Evolutionary conservation across 2,329 filamentous ascomycete genomes (phyloP).

Genomic region (Colletotrichum eleusines): DNA sequence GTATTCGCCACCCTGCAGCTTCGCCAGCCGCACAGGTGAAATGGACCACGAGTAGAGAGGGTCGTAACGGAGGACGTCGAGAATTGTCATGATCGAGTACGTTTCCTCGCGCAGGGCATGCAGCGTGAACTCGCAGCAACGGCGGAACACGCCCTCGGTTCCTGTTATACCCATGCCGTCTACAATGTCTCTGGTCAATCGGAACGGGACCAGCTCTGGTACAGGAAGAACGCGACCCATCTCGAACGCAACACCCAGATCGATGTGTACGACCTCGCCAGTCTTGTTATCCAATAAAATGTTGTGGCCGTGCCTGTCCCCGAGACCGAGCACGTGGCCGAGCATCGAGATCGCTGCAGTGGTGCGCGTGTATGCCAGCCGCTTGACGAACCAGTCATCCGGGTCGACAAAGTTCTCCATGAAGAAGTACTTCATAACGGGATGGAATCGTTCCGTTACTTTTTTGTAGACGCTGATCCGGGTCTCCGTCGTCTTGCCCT

Average conservation of each 20-base stretch:
- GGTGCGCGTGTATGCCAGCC: constrained; percentile 91
- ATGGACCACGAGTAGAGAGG: constrained; percentile 96
- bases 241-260: constrained; percentile 96
- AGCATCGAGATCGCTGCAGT: constrained; percentile 97
- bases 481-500: constrained; percentile 75
- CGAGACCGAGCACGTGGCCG: constrained; percentile 90
- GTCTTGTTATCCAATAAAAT: constrained; percentile 91
- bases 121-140: constrained; percentile 98
- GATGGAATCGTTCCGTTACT: constrained; percentile 85
- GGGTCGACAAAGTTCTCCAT: constrained; percentile 94
- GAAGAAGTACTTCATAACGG: constrained; percentile 97
- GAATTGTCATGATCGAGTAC: constrained; percentile 97
- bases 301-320: constrained; percentile 96
- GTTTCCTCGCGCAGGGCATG: constrained; percentile 95
- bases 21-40: constrained; percentile 75
- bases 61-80: constrained; percentile 98
- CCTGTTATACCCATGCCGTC: constrained; percentile 97
- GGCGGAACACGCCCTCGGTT: constrained; percentile 94
- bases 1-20: constrained; percentile 72
- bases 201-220: constrained; percentile 95
- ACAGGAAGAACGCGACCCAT: constrained; percentile 94
- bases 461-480: constrained; percentile 82
- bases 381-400: constrained; percentile 93
- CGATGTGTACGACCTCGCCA: constrained; percentile 96
- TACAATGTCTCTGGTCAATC: constrained; percentile 91